Conservation (phyloP, 306 rosid species). For the Glycine tomentella region DNA sequence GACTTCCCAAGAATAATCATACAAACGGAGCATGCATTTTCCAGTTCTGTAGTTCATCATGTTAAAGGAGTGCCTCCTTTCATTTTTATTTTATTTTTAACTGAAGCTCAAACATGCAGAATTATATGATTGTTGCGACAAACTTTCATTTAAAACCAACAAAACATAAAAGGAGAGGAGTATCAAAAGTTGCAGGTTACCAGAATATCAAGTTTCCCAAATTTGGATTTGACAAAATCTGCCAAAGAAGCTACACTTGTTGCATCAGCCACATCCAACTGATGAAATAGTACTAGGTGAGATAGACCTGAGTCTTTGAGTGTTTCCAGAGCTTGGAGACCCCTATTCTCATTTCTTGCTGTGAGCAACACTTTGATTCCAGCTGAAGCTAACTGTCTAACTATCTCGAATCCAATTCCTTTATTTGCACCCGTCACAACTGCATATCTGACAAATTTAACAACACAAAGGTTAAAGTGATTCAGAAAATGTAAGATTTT, state of each 20-base stretch:
- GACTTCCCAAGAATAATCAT: too few species aligned
- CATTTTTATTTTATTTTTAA: too few species aligned
- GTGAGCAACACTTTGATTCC: slow-evolving; percentile 57
- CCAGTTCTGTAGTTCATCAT: neutral
- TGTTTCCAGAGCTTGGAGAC: slow-evolving; percentile 48
- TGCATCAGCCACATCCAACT: slow-evolving; percentile 52
- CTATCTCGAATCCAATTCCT: slow-evolving; percentile 55
- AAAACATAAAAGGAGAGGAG: neutral
- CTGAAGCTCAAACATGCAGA: neutral
- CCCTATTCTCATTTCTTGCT: slow-evolving; percentile 52
- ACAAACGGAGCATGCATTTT: neutral
- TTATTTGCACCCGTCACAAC: slow-evolving; percentile 52
- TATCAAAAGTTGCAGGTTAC: slow-evolving; percentile 31
- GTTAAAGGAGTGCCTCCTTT: neutral
- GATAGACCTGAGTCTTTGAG: slow-evolving; percentile 37
- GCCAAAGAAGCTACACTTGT: slow-evolving; percentile 52
- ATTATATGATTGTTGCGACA: neutral
- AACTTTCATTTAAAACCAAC: neutral
- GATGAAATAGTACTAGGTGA: slow-evolving; percentile 45
- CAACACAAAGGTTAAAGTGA: neutral
- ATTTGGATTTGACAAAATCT: slow-evolving; percentile 41
- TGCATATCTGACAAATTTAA: slow-evolving; percentile 41
- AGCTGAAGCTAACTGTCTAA: slow-evolving; percentile 44
- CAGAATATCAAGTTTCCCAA: slow-evolving; percentile 60
- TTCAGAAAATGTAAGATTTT: neutral